Conservation (phyloP, 345 rosid genomes). For the Microcos paniculata region DNA sequence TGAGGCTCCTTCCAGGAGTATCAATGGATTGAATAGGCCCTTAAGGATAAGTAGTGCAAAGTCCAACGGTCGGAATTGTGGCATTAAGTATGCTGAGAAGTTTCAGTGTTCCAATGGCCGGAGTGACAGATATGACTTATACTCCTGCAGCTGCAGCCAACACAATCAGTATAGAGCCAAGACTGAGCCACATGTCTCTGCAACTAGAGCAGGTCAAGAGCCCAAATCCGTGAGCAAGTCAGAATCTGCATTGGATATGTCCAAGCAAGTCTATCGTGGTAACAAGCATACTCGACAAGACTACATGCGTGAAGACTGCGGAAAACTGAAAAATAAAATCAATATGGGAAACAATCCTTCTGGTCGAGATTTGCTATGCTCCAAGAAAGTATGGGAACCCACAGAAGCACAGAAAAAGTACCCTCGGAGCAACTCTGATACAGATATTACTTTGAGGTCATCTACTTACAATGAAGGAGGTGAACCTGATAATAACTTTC, state of each 20-base stretch:
- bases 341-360: constrained; percentile 34
- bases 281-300: constrained; percentile 56
- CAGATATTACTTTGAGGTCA: constrained; percentile 52
- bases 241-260: constrained; percentile 53
- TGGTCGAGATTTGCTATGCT: constrained; percentile 41
- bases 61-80: constrained; percentile 45
- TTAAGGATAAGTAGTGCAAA: constrained; percentile 46
- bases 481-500: constrained; percentile 27
- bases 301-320: constrained; percentile 45
- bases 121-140: constrained; percentile 56
- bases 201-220: constrained; percentile 49
- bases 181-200: constrained; percentile 52
- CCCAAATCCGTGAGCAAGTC: constrained; percentile 47
- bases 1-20: constrained; percentile 50
- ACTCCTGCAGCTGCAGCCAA: constrained; percentile 67
- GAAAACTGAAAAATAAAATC: constrained; percentile 57
- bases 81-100: constrained; percentile 59
- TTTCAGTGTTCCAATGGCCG: constrained; percentile 45
- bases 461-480: constrained; percentile 44
- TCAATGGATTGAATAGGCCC: constrained; percentile 52
- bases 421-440: constrained; percentile 60
- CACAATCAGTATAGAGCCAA: constrained; percentile 53
- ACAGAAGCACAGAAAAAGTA: constrained; percentile 63
- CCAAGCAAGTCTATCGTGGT: constrained; percentile 54
- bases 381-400: constrained; percentile 81